A percentile compares a stretch with the other conserved stretches of the same genome.
Evolutionary conservation across 2,329 filamentous ascomycete species (phyloP).

Genomic region (Colletotrichum neosansevieriae): DNA sequence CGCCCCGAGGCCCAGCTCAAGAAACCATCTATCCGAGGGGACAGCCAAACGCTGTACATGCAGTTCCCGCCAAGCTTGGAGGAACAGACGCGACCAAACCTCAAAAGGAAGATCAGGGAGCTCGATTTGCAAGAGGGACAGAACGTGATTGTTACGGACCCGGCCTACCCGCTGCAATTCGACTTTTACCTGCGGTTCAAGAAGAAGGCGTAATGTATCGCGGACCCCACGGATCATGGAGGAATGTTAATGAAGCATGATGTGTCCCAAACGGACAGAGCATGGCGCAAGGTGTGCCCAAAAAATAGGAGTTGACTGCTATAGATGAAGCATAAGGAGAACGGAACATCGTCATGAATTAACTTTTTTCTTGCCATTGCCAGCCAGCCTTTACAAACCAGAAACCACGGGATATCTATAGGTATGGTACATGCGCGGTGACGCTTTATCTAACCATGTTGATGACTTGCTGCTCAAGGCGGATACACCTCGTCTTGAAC

Average conservation of each 20-base stretch:
- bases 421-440: slow-evolving; percentile 38
- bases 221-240: not conserved
- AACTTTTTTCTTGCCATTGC: slow-evolving; percentile 38
- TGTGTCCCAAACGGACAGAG: not conserved
- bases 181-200: slow-evolving; percentile 66
- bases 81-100: slow-evolving; percentile 84
- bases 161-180: slow-evolving; percentile 83
- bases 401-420: slow-evolving; percentile 40
- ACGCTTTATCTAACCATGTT: slow-evolving; percentile 67
- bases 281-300: not conserved
- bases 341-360: slow-evolving; percentile 24
- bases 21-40: slow-evolving; percentile 85
- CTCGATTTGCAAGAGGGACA: slow-evolving; percentile 81
- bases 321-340: not conserved
- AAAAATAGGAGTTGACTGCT: not conserved
- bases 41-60: slow-evolving; percentile 91
- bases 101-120: slow-evolving; percentile 81
- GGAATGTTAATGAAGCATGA: slow-evolving; percentile 32
- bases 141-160: slow-evolving; percentile 92
- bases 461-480: slow-evolving; percentile 77
- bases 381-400: slow-evolving; percentile 36
- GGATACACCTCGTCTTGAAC: slow-evolving; percentile 85
- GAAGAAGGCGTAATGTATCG: slow-evolving; percentile 34
- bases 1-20: slow-evolving; percentile 93
- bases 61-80: slow-evolving; percentile 85